Percentiles rank a stretch among this genome's conserved stretches.
These are phyloP conservation scores for Trypanosoma caninum DNA, from an alignment of 208 protist genomes.

Conservation along the genomic window DNA sequence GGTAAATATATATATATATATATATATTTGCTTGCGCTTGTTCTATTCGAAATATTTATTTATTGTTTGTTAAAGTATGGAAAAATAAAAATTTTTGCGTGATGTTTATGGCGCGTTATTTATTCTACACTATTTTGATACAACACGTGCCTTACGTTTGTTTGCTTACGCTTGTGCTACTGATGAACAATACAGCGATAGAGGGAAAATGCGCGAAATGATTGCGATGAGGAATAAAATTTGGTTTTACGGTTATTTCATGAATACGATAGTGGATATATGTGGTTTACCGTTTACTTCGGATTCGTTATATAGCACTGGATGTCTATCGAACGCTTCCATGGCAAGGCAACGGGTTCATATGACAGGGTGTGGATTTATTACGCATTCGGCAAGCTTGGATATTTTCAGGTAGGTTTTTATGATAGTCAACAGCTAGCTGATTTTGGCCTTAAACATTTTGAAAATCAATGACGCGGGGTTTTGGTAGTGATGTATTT, in stretches of 20 bases:
- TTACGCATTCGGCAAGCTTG: constrained; percentile 38
- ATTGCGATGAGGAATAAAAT: constrained; percentile 13
- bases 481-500: constrained; percentile 30
- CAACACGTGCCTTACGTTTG: constrained; percentile 32
- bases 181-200: constrained; percentile 43
- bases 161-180: constrained; percentile 33
- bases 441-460: constrained; percentile 27
- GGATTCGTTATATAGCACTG: constrained; percentile 36
- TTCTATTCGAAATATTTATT: constrained; percentile 18
- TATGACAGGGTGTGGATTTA: constrained; percentile 35
- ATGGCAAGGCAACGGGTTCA: constrained; percentile 25
- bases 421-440: constrained; percentile 26
- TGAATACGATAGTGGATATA: constrained; percentile 18
- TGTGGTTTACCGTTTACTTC: constrained; percentile 29
- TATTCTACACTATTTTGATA: constrained; percentile 31
- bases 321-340: constrained; percentile 30
- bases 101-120: constrained; percentile 13
- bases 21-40: constrained; percentile 20
- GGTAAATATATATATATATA: constrained; percentile 21
- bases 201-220: constrained; percentile 27
- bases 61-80: constrained; percentile 18
- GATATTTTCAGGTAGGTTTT: constrained; percentile 39
- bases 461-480: constrained; percentile 34
- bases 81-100: constrained; percentile 12
- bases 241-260: constrained; percentile 14